phyloP scores from a whole-genome alignment of 2,329 filamentous ascomycete genomes.

The Penicillium sumatraense region DNA sequence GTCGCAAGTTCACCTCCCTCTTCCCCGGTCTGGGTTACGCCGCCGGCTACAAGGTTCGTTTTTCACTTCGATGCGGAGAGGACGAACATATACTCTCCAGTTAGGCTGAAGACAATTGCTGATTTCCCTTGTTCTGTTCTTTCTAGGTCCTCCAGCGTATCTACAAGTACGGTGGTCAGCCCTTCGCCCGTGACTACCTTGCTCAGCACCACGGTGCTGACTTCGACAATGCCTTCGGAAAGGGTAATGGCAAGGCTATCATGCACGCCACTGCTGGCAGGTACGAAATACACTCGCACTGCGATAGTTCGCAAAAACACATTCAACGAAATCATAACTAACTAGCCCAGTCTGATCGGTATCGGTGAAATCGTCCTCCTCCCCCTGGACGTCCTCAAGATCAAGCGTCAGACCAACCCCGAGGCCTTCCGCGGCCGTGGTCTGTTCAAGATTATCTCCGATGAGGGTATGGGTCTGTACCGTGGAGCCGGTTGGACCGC shows the following conservation, averaged over 20 bases:
- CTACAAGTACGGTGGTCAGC: slow-evolving; percentile 99
- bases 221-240: slow-evolving; percentile 90
- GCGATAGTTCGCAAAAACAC: too few relatives aligned
- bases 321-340: slow-evolving; percentile 11
- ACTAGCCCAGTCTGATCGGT: slow-evolving; percentile 73
- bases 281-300: slow-evolving; percentile 51
- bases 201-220: slow-evolving; percentile 75
- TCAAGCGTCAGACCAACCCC: slow-evolving; percentile 99
- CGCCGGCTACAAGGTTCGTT: slow-evolving; percentile 85
- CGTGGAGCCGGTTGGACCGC: slow-evolving; percentile 97
- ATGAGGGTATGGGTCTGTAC: slow-evolving; percentile 95
- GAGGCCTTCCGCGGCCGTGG: slow-evolving; percentile 96
- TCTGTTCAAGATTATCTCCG: slow-evolving; percentile 82
- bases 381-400: slow-evolving; percentile 96
- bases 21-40: slow-evolving; percentile 98
- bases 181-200: slow-evolving; percentile 89
- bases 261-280: slow-evolving; percentile 96
- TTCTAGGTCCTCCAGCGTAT: slow-evolving; percentile 81
- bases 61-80: neutral
- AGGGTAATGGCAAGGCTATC: slow-evolving; percentile 96
- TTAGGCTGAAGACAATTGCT: neutral
- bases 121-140: neutral
- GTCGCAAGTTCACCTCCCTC: slow-evolving; percentile 86
- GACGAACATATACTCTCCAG: neutral
- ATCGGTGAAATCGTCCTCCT: slow-evolving; percentile 97